Evolutionary conservation across 2,329 filamentous ascomycete genomes (phyloP).

Genomic region (Emydomyces testavorans): DNA sequence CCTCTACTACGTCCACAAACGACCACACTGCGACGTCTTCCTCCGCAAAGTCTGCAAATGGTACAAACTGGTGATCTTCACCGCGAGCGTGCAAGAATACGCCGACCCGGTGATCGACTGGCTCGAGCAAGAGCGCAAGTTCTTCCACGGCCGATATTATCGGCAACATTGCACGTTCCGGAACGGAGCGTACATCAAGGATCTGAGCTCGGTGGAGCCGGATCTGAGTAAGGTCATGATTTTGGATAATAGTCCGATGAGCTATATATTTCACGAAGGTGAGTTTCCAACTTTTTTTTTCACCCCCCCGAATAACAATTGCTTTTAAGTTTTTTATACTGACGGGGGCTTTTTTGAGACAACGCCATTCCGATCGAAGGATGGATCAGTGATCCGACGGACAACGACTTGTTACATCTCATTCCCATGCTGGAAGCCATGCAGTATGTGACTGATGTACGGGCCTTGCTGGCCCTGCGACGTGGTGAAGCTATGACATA

Average conservation of each 20-base stretch:
- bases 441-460: conserved; percentile 92
- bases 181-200: conserved; percentile 96
- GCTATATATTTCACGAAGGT: conserved; percentile 98
- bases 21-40: conserved; percentile 94
- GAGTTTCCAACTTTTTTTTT: background rate
- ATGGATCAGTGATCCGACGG: conserved; percentile 97
- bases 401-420: conserved; percentile 86
- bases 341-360: conserved; percentile 44
- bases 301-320: too few relatives aligned
- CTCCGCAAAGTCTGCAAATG: conserved; percentile 89
- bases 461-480: conserved; percentile 75
- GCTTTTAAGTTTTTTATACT: background rate
- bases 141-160: conserved; percentile 87
- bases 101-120: conserved; percentile 98
- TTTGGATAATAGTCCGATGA: conserved; percentile 93
- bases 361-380: conserved; percentile 98
- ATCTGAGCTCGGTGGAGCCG: conserved; percentile 88
- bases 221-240: conserved; percentile 98
- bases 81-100: conserved; percentile 94
- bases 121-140: conserved; percentile 93
- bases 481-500: conserved; percentile 54
- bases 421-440: conserved; percentile 85
- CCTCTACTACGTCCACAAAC: conserved; percentile 96
- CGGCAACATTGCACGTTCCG: conserved; percentile 93
- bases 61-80: conserved; percentile 96